Base-by-base conservation (phyloP, 352 stramenopile species). In the Globisporangium rhizosaccharum region DNA sequence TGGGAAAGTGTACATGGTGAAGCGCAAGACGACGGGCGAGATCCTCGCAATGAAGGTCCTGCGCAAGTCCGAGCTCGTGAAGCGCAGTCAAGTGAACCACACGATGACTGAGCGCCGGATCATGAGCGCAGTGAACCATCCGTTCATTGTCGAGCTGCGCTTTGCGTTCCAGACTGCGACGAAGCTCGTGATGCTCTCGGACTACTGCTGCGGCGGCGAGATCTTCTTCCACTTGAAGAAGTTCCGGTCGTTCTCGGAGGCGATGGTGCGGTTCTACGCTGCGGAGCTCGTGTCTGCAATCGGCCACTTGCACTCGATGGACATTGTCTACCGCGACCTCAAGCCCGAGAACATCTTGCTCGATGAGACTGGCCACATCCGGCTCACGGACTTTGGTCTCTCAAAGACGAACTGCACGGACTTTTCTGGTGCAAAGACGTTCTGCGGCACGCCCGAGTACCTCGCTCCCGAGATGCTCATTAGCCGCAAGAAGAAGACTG, bases 1-100 rank as follows among this genome's bases (percentile, higher is more conserved):
- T 72, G 94, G 94, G 67, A 98, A 98, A 67, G 97, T 99, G 33
- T 99, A 98, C 72, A 89, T 99, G 53, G 97, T 98, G 8, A 82
- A 87, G 54, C 90, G 98, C 63, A 91, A 92, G 39, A 59, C 61
- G 7, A 71, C 68, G 4, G 69, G 71, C 14, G 80, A 90, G 56
- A 88, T 94, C 45, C 65, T 89, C 46, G 86, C 86, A n/a, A 96
- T 96, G 85, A 96, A 96, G 58, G 85, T 96, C 26, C 65, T 96
- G 36, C 79, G 87, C 37, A 96, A 96, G 64, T 77, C 79, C 49
- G 84, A 96, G 61, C 65, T 96, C n/a, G 82, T 96, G 39, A 92
- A 96, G 66, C 84, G 85, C 45, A 92, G 84, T 54, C 86, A 96
- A 62, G 86, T 96, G 59, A 72, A 86, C 41, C 86, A 96, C 62